Conservation (phyloP, 1,139 yeast species). For the Candida tropicalis region DNA sequence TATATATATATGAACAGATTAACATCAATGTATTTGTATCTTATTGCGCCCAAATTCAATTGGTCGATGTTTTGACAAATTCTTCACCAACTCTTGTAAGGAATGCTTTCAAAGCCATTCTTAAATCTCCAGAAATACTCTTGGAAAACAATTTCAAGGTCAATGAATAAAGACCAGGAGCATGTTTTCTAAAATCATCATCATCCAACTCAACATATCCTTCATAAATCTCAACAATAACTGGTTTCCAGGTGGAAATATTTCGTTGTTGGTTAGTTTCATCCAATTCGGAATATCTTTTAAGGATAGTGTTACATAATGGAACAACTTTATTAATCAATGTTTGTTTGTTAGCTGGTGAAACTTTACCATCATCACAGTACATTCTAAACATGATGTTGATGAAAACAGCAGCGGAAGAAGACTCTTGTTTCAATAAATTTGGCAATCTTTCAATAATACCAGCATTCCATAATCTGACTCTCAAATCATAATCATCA, state of each 20-base stretch:
- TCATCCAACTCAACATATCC: constrained; percentile 80
- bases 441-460: constrained; percentile 92
- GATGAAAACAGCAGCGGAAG: constrained; percentile 85
- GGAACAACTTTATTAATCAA: constrained; percentile 64
- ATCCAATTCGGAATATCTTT: constrained; percentile 71
- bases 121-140: constrained; percentile 68
- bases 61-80: constrained; percentile 29
- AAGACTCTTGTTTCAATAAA: constrained; percentile 85
- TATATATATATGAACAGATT: neutral
- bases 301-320: constrained; percentile 68
- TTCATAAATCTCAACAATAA: constrained; percentile 80
- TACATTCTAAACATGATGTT: constrained; percentile 80
- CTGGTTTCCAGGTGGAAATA: constrained; percentile 87
- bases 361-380: constrained; percentile 61
- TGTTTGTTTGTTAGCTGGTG: constrained; percentile 33
- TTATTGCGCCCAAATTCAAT: neutral
- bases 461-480: constrained; percentile 87
- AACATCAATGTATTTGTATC: neutral
- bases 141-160: constrained; percentile 69
- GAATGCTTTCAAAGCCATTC: constrained; percentile 67
- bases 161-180: constrained; percentile 68
- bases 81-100: constrained; percentile 72
- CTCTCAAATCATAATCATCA: constrained; percentile 83
- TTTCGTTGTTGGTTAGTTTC: constrained; percentile 78
- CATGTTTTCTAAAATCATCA: constrained; percentile 65